Conservation (phyloP, 140 eudicot genomes). For the Oenanthe javanica region DNA sequence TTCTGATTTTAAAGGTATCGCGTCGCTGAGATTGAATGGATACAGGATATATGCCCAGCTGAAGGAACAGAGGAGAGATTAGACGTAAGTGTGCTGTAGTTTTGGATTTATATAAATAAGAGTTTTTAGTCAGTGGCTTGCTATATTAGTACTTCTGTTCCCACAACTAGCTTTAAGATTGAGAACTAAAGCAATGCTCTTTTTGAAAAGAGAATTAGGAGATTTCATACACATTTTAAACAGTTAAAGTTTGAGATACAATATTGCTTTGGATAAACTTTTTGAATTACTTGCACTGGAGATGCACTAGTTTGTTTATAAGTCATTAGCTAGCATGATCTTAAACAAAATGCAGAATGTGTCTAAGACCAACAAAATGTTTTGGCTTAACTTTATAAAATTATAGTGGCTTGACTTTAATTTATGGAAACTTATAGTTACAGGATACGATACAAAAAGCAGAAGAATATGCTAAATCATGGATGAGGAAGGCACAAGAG, state of each 20-base stretch:
- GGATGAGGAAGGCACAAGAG: conserved; percentile 77
- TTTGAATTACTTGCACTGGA: neutral
- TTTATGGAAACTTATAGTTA: conserved; percentile 34
- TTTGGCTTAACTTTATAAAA: too few species aligned
- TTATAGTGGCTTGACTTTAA: neutral
- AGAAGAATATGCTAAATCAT: conserved; percentile 65
- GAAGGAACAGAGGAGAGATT: conserved; percentile 61
- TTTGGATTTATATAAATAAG: neutral
- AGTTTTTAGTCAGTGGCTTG: neutral
- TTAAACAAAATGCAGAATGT: neutral
- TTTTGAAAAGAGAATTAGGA: neutral
- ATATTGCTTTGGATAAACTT: neutral
- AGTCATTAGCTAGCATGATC: neutral
- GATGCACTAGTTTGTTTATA: neutral
- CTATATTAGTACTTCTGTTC: neutral
- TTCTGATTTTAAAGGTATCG: conserved; percentile 52
- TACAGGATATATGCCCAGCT: conserved; percentile 52
- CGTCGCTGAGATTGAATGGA: conserved; percentile 82
- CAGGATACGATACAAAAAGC: conserved; percentile 57
- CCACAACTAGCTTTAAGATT: neutral
- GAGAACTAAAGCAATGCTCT: neutral
- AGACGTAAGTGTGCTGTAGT: conserved; percentile 40
- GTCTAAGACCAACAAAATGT: neutral
- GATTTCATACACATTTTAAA: neutral
- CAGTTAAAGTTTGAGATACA: neutral